Conservation (phyloP, 225 moss, liverwort and hornwort genomes). For the Pseudisothecium myosuroides region DNA sequence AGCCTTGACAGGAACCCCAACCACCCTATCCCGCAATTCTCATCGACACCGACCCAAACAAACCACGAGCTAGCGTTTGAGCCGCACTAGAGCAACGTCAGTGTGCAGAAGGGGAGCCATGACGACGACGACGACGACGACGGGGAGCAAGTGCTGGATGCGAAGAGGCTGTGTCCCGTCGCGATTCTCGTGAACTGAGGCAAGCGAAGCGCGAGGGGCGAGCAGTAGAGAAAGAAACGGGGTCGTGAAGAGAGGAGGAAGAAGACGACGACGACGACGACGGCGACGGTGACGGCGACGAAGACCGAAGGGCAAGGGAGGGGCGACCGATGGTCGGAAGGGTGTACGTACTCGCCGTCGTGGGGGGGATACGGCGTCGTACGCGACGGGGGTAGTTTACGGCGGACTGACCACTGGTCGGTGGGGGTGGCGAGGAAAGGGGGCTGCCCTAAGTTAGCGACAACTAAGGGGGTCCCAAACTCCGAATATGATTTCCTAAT, state of each 20-base stretch:
- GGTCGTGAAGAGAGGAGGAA: neutral
- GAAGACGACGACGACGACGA: neutral
- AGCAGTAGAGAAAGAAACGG: neutral
- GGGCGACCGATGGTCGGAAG: neutral
- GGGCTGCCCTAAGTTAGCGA: neutral
- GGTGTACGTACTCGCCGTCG: neutral
- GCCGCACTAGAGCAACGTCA: neutral
- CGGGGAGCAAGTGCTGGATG: too few species aligned
- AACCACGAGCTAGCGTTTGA: neutral
- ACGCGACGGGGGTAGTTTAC: neutral
- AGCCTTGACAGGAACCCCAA: neutral
- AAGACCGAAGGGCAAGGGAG: neutral
- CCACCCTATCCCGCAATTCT: conserved; percentile 1
- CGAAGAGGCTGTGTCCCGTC: neutral
- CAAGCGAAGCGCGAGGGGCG: neutral
- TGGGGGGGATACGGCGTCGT: neutral
- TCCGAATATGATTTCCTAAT: neutral
- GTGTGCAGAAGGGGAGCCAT: neutral
- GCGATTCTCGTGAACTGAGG: conserved; percentile 12
- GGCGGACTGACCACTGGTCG: neutral
- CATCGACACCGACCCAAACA: neutral
- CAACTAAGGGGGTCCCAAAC: neutral
- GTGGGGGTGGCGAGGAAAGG: neutral
- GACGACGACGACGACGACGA: neutral
- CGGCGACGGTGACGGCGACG: neutral